Percentiles rank a stretch among this genome's conserved stretches.
Evolutionary conservation across 1,284 basidiomycete species (phyloP).

Genomic region (Sporisorium exsertum): DNA sequence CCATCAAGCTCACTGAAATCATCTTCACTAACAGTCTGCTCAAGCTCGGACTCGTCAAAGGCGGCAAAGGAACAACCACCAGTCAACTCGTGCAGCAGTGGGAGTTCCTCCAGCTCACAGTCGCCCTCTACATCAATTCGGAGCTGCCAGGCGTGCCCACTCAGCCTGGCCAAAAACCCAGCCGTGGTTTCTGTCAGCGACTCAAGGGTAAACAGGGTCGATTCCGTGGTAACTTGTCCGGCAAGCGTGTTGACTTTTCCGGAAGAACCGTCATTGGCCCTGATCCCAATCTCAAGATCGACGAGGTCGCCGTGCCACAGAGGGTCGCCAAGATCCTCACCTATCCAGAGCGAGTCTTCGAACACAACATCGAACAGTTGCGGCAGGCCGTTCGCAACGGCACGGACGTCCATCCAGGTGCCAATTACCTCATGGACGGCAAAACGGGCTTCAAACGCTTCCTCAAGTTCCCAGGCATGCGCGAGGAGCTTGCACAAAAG

Average conservation of each 20-base stretch:
- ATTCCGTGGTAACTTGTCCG: slow-evolving; percentile 97
- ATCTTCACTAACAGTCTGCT: slow-evolving; percentile 94
- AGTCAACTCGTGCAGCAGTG: slow-evolving; percentile 80
- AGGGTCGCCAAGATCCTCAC: slow-evolving; percentile 95
- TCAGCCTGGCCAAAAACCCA: slow-evolving; percentile 65
- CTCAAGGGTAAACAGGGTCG: slow-evolving; percentile 99
- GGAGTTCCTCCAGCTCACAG: slow-evolving; percentile 94
- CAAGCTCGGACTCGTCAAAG: slow-evolving; percentile 85
- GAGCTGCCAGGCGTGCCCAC: slow-evolving; percentile 81
- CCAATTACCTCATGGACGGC: slow-evolving; percentile 84
- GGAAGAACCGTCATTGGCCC: slow-evolving; percentile 98
- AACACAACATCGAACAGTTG: slow-evolving; percentile 87
- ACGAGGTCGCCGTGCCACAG: slow-evolving; percentile 87
- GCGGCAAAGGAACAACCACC: slow-evolving; percentile 67
- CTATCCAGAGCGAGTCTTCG: slow-evolving; percentile 94
- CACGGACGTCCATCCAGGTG: slow-evolving; percentile 91
- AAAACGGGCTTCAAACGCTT: slow-evolving; percentile 80
- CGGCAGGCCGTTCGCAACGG: slow-evolving; percentile 87
- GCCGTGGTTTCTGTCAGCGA: slow-evolving; percentile 90
- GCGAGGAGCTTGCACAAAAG: slow-evolving; percentile 75
- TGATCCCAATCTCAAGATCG: slow-evolving; percentile 96
- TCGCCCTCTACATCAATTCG: slow-evolving; percentile 98
- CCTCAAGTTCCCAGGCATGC: slow-evolving; percentile 65
- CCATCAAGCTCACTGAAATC: slow-evolving; percentile 96
- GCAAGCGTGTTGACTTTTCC: slow-evolving; percentile 99